Percentiles rank a stretch among this genome's conserved stretches.
Conservation (phyloP, 1,284 basidiomycete genomes). For the Papiliotrema terrestris region DNA sequence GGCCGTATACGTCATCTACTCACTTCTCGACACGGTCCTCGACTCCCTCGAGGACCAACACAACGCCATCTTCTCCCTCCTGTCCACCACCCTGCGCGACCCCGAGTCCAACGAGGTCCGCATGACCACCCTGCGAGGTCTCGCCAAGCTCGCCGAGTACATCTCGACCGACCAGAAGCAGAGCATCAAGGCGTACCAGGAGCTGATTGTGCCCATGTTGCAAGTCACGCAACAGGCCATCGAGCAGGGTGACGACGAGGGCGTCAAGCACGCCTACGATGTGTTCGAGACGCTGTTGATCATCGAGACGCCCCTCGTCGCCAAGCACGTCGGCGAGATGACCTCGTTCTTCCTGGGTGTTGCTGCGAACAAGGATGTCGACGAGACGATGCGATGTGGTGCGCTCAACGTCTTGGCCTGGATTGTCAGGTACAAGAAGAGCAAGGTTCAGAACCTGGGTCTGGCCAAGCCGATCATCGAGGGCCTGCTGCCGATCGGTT, state of each 20-base stretch:
- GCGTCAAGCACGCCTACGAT: conserved; percentile 87
- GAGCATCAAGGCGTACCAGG: conserved; percentile 87
- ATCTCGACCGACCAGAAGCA: conserved; percentile 83
- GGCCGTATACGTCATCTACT: conserved; percentile 85
- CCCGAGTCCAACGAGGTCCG: conserved; percentile 87
- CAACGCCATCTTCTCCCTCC: conserved; percentile 75
- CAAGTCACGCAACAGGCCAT: conserved; percentile 83
- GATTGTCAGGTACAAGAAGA: conserved; percentile 97
- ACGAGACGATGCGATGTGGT: conserved; percentile 80
- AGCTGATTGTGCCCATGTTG: conserved; percentile 84
- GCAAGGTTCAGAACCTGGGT: conserved; percentile 83
- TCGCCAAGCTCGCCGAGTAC: conserved; percentile 91
- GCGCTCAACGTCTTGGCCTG: conserved; percentile 93
- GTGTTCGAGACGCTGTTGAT: conserved; percentile 94
- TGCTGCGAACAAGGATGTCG: conserved; percentile 75
- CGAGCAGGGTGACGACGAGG: conserved; percentile 74
- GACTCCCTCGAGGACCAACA: conserved; percentile 80
- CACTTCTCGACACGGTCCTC: conserved; percentile 86
- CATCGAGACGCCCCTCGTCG: conserved; percentile 87
- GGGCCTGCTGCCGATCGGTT: conserved; percentile 88
- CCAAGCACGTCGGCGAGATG: conserved; percentile 82
- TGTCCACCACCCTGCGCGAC: conserved; percentile 74
- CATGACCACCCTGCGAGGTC: conserved; percentile 82
- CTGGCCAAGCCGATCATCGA: conserved; percentile 85
- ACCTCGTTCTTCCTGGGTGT: conserved; percentile 84